phyloP scores from a whole-genome alignment of 805 yeast species.

The Candida orba region DNA sequence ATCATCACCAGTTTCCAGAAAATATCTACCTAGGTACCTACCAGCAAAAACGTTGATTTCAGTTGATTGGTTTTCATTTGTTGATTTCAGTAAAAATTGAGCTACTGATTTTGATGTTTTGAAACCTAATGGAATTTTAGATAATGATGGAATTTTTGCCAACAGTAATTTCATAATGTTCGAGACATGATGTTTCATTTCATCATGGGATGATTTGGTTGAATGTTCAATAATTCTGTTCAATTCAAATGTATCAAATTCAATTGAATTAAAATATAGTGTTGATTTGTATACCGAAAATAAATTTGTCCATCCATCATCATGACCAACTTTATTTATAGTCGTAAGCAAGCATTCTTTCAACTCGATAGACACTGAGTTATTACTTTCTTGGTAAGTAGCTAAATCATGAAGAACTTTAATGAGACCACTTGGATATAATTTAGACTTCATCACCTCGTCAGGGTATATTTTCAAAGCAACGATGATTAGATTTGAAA shows the following conservation, averaged over 20 bases:
- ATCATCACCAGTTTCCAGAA: constrained; percentile 15
- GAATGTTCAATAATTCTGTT: background rate
- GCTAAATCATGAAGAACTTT: constrained; percentile 17
- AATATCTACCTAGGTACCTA: constrained; percentile 18
- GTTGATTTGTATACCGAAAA: constrained; percentile 9
- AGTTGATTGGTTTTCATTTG: background rate
- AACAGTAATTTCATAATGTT: constrained; percentile 12
- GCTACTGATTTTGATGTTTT: constrained; percentile 11
- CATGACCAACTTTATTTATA: background rate
- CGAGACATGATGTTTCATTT: constrained; percentile 4
- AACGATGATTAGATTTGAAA: constrained; percentile 20
- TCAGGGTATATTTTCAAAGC: constrained; percentile 12
- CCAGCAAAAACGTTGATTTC: constrained; percentile 12
- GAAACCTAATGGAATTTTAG: constrained; percentile 5
- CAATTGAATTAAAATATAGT: constrained; percentile 1
- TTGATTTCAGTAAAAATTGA: constrained; percentile 5
- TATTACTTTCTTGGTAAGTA: background rate
- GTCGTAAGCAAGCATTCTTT: background rate
- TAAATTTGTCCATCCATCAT: constrained; percentile 11
- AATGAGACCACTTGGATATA: constrained; percentile 14
- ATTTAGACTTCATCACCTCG: background rate
- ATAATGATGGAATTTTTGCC: constrained; percentile 3
- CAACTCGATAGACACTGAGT: background rate
- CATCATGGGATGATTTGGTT: background rate
- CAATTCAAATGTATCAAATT: background rate